Evolutionary conservation across 495 filamentous ascomycete genomes (phyloP), one percentile per base, ranked within the genome.

Genomic region (Hypoxylon perforatum): DNA sequence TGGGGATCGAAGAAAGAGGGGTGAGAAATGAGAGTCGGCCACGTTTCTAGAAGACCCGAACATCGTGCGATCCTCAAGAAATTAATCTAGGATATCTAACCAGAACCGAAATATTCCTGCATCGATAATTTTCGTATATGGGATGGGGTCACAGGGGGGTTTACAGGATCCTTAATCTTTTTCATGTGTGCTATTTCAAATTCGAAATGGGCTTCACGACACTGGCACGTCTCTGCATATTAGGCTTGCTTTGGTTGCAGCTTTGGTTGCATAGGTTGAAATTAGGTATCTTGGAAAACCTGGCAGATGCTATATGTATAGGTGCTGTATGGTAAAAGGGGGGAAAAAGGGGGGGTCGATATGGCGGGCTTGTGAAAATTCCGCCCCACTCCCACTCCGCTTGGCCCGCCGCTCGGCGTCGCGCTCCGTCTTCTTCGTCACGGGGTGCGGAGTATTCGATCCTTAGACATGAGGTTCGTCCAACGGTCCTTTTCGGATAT

Each of bases 371-470:
- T 23, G 44, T 19, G 10, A 56, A 2, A 28, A 25, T 47, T 52
- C 65, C 65, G 60, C 60, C 54, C 60, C 60, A 63, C 65, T 60
- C 60, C 65, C 60, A 63, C 65, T 60, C 60, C 65, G 65, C 65
- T 59, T 51, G 36, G 39, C 54, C 61, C 61, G 54, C 61, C 38
- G 39, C 25, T 28, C 61, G 46, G 54, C 48, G 54, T 47, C 51
- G n/a, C 28, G 30, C 54, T 69, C 65, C 65, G 59, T 63, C 44
- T 41, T 63, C 54, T 39, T 42, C 25, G 50, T 63, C 30, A 58
- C 49, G 23, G 65, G 28, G n/a, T 61, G 50, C 59, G 59, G 65
- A 56, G 44, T 54, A 58, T 53, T 46, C 22, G 23, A 48, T 61
- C 19, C 46, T 33, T 61, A 4, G 7, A 17, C 1, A 17, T 42